Evolutionary conservation across 352 stramenopile genomes (phyloP).

Genomic region (Phytophthora vignae): DNA sequence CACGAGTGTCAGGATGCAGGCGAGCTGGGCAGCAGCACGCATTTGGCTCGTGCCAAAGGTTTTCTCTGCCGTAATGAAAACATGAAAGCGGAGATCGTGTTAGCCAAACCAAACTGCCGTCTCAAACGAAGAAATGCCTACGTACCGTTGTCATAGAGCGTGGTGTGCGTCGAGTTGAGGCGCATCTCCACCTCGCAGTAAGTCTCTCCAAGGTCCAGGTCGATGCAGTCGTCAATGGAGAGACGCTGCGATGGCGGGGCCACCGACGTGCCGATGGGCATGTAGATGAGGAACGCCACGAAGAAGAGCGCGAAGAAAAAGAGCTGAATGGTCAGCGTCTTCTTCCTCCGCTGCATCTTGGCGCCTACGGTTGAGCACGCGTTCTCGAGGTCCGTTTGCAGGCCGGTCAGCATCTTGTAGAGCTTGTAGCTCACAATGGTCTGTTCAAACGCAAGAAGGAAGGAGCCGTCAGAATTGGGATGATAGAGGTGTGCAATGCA

Average conservation of each 20-base stretch:
- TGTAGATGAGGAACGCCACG: constrained; percentile 68
- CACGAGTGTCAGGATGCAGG: constrained; percentile 76
- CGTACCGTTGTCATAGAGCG: constrained; percentile 77
- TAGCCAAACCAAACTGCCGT: background rate
- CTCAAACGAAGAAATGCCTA: background rate
- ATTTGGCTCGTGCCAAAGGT: constrained; percentile 66
- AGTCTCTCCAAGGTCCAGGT: constrained; percentile 53
- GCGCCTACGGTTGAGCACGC: constrained; percentile 29
- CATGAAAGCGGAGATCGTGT: background rate
- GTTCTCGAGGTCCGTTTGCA: constrained; percentile 45
- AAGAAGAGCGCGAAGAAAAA: constrained; percentile 59
- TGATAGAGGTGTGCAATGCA: background rate
- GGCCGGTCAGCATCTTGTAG: constrained; percentile 43
- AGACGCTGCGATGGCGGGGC: constrained; percentile 36
- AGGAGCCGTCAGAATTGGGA: background rate
- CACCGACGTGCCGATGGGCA: constrained; percentile 52
- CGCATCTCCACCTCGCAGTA: constrained; percentile 73
- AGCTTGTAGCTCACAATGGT: constrained; percentile 61
- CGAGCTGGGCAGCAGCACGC: constrained; percentile 66
- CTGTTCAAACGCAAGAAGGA: constrained; percentile 11
- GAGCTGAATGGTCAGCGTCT: constrained; percentile 53
- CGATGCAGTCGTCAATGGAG: constrained; percentile 61
- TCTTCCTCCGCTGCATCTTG: constrained; percentile 45
- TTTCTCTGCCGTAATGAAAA: constrained; percentile 36
- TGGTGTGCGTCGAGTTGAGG: constrained; percentile 67